Conservation (phyloP, 805 yeast genomes). For the Yarrowia osloensis region DNA sequence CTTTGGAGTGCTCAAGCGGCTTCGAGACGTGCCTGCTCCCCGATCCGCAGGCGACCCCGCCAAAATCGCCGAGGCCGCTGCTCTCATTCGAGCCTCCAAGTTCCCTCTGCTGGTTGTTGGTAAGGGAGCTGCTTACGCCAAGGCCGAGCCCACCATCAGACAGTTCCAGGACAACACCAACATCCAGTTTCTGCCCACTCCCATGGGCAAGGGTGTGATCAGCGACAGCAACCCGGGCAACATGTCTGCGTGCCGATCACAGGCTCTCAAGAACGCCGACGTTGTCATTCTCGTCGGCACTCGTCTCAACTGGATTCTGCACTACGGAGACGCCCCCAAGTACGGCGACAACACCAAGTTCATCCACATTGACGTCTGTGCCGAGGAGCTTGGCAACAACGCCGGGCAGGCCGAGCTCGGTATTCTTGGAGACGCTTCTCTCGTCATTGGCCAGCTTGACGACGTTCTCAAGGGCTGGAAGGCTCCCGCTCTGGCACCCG, state of each 20-base stretch:
- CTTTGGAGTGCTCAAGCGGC: neutral
- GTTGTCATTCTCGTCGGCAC: constrained; percentile 65
- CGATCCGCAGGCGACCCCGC: constrained; percentile 44
- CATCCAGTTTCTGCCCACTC: constrained; percentile 67
- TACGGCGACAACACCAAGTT: constrained; percentile 51
- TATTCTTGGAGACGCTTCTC: constrained; percentile 57
- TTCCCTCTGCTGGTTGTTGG: constrained; percentile 63
- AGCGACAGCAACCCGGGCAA: constrained; percentile 47
- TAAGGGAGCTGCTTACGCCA: constrained; percentile 60
- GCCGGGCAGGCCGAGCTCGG: constrained; percentile 47
- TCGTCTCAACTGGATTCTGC: constrained; percentile 72
- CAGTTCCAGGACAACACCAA: constrained; percentile 48
- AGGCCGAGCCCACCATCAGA: constrained; percentile 47
- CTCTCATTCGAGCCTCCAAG: constrained; percentile 43
- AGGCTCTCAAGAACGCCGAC: constrained; percentile 59
- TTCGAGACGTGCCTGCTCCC: constrained; percentile 41
- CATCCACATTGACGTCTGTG: constrained; percentile 57
- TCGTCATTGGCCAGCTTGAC: constrained; percentile 46
- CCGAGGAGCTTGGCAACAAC: constrained; percentile 57
- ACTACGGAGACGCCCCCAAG: constrained; percentile 62
- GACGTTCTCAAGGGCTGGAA: constrained; percentile 42
- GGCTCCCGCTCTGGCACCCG: constrained; percentile 42
- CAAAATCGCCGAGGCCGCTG: constrained; percentile 45
- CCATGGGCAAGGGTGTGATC: constrained; percentile 76
- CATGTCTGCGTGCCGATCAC: constrained; percentile 57